These are phyloP conservation scores for Aspergillus terreus DNA, from an alignment of 2,329 filamentous ascomycete species.

Conservation along the genomic window DNA sequence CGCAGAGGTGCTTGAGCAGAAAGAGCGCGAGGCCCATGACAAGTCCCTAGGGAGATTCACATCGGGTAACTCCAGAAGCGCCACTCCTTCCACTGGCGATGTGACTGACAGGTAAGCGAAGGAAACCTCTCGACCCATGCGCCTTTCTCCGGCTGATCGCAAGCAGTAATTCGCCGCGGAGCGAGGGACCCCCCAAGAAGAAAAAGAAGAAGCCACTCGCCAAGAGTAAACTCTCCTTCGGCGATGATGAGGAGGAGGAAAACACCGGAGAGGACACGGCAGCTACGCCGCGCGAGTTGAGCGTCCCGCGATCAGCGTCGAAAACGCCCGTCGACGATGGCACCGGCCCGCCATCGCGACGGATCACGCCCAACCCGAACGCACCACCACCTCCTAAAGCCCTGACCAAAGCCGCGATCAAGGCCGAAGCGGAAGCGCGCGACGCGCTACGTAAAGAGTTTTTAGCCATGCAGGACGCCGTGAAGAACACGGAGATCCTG, in stretches of 20 bases:
- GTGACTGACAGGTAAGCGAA: slow-evolving; percentile 57
- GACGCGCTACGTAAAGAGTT: slow-evolving; percentile 78
- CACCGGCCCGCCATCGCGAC: slow-evolving; percentile 24
- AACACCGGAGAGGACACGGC: slow-evolving; percentile 45
- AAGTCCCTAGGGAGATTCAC: slow-evolving; percentile 47
- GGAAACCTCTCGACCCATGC: slow-evolving; percentile 4
- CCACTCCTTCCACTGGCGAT: slow-evolving; percentile 46
- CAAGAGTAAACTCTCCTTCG: slow-evolving; percentile 61
- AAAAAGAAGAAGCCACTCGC: slow-evolving; percentile 57
- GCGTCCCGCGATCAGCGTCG: slow-evolving; percentile 35
- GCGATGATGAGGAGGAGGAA: slow-evolving; percentile 61
- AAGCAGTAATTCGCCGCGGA: slow-evolving; percentile 53
- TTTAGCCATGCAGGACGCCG: slow-evolving; percentile 72
- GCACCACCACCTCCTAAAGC: slow-evolving; percentile 62
- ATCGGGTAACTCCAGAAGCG: slow-evolving; percentile 46
- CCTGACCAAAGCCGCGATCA: slow-evolving; percentile 70
- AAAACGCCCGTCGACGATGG: slow-evolving; percentile 34
- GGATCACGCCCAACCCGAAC: slow-evolving; percentile 44
- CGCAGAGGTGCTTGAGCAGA: slow-evolving; percentile 87
- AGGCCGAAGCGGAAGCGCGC: slow-evolving; percentile 73
- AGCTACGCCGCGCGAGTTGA: slow-evolving; percentile 35
- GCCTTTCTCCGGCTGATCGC: slow-evolving; percentile 45
- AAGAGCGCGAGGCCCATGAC: slow-evolving; percentile 75
- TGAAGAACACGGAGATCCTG: slow-evolving; percentile 83
- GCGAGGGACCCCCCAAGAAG: slow-evolving; percentile 45